Percentiles rank a stretch among this genome's conserved stretches.
Conservation (phyloP, 495 filamentous ascomycete species). For the Massariosphaeria phaeospora region DNA sequence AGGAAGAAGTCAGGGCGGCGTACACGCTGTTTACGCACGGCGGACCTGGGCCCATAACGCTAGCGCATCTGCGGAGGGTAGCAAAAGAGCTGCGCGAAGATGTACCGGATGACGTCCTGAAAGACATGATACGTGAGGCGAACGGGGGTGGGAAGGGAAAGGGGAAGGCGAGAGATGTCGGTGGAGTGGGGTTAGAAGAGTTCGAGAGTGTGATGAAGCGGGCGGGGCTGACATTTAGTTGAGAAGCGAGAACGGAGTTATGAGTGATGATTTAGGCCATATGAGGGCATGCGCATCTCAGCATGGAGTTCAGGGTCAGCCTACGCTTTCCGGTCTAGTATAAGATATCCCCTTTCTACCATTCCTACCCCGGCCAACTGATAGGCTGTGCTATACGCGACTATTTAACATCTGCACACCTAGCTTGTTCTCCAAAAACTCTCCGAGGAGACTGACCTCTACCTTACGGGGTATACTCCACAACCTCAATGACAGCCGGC, state of each 20-base stretch:
- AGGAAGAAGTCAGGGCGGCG: conserved; percentile 69
- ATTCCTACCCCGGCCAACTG: background rate
- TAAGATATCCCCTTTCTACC: background rate
- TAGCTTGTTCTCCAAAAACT: too few relatives aligned
- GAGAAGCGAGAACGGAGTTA: background rate
- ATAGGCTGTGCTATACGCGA: too few relatives aligned
- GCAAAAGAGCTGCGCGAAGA: conserved; percentile 77
- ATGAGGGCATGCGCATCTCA: background rate
- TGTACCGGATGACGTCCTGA: conserved; percentile 71
- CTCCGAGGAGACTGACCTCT: too few relatives aligned
- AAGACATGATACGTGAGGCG: conserved; percentile 88
- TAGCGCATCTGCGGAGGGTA: conserved; percentile 70
- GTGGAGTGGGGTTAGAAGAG: conserved; percentile 69
- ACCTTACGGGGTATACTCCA: background rate
- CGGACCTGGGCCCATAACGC: conserved; percentile 57
- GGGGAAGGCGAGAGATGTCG: conserved; percentile 57
- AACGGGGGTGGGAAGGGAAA: conserved; percentile 71
- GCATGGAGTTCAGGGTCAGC: background rate
- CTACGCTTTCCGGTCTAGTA: background rate
- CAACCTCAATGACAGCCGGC: background rate
- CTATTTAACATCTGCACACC: too few relatives aligned
- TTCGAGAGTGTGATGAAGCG: conserved; percentile 82
- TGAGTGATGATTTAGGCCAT: background rate
- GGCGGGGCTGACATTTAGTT: conserved; percentile 42
- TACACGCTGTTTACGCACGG: conserved; percentile 69